Percentiles rank a stretch among this genome's conserved stretches.
Evolutionary conservation across 2,329 filamentous ascomycete species (phyloP).

Genomic region (Aspergillus spinulosporus): DNA sequence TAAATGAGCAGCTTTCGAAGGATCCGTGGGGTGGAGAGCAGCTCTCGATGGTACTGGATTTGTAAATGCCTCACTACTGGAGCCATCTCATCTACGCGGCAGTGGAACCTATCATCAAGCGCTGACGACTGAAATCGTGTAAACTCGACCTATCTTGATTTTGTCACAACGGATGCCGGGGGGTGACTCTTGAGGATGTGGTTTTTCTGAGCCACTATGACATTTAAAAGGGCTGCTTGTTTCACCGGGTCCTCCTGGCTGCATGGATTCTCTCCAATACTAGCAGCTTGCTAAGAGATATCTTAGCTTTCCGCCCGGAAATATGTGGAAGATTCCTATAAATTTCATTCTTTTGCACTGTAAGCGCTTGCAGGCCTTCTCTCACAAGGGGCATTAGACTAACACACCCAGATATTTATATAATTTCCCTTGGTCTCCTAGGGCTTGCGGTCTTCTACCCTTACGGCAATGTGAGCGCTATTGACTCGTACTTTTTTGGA

Average conservation of each 20-base stretch:
- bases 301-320: not conserved
- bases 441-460: slow-evolving; percentile 41
- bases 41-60: slow-evolving; percentile 13
- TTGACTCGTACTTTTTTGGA: slow-evolving; percentile 55
- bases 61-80: slow-evolving; percentile 17
- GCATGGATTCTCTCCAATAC: no score
- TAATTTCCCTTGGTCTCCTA: slow-evolving; percentile 39
- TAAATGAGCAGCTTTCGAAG: not conserved
- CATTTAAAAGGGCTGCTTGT: no score
- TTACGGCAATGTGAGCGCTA: slow-evolving; percentile 42
- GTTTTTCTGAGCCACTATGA: not conserved
- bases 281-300: not conserved
- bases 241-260: not conserved
- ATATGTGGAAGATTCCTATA: slow-evolving; percentile 28
- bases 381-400: not conserved
- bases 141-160: no score
- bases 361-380: slow-evolving; percentile 17
- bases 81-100: not conserved
- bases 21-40: slow-evolving; percentile 16
- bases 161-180: no score
- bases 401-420: slow-evolving; percentile 41
- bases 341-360: slow-evolving; percentile 36
- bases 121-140: not conserved
- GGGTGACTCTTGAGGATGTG: not conserved
- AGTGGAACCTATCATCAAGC: not conserved